Evolutionary conservation across 1,284 basidiomycete genomes (phyloP).

Genomic region (Puccinia coronata): DNA sequence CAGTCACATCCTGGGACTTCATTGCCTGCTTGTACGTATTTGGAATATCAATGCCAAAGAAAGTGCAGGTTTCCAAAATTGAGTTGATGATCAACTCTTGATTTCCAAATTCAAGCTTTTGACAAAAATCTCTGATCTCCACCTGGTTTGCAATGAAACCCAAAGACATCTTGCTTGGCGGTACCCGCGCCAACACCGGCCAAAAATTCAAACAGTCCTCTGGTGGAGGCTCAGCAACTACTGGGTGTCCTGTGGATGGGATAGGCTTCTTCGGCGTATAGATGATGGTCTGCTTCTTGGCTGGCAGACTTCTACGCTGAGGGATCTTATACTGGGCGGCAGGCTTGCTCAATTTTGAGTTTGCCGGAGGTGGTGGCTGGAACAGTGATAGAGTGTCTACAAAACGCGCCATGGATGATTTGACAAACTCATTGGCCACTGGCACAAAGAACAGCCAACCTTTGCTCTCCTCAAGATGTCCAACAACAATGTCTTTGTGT

Average conservation of each 20-base stretch:
- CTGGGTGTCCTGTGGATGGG: too few relatives aligned
- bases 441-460: conserved; percentile 18
- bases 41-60: not conserved
- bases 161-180: not conserved
- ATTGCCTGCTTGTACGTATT: not conserved
- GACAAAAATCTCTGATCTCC: not conserved
- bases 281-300: too few relatives aligned
- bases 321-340: not conserved
- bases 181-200: too few relatives aligned
- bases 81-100: not conserved
- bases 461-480: too few relatives aligned
- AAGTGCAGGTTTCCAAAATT: not conserved
- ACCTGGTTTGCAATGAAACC: not conserved
- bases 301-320: too few relatives aligned
- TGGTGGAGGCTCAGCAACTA: too few relatives aligned
- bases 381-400: not conserved
- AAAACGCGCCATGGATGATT: not conserved
- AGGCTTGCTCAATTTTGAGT: too few relatives aligned
- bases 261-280: too few relatives aligned
- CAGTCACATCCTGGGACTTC: not conserved
- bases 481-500: not conserved
- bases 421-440: not conserved
- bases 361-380: too few relatives aligned
- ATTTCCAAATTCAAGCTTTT: too few relatives aligned
- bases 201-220: too few relatives aligned